These are phyloP conservation scores for Chaetomiaceae sp. DNA, from an alignment of 2,329 filamentous ascomycete genomes.

Conservation along the genomic window DNA sequence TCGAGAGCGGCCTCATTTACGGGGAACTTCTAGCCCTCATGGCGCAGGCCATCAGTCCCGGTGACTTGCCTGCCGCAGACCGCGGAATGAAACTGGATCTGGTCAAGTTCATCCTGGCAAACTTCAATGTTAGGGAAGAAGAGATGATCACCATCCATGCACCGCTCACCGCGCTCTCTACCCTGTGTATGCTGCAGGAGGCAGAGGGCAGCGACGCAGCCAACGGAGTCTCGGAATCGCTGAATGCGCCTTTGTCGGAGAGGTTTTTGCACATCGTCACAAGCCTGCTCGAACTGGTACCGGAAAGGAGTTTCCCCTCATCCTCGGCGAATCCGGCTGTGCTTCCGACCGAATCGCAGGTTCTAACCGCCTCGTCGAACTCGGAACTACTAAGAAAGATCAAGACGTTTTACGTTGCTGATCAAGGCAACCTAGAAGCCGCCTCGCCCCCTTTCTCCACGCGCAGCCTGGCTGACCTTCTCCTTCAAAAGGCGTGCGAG, in stretches of 20 bases:
- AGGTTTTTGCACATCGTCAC: slow-evolving; percentile 45
- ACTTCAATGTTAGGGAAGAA: slow-evolving; percentile 92
- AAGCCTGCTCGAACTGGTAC: slow-evolving; percentile 56
- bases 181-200: slow-evolving; percentile 55
- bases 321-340: slow-evolving; percentile 20
- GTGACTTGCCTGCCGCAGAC: slow-evolving; percentile 37
- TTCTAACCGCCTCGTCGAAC: slow-evolving; percentile 33
- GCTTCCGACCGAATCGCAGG: slow-evolving; percentile 24
- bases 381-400: slow-evolving; percentile 55
- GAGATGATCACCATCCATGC: slow-evolving; percentile 89
- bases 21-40: slow-evolving; percentile 69
- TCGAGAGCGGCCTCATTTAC: slow-evolving; percentile 91
- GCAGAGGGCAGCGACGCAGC: slow-evolving; percentile 33
- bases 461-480: slow-evolving; percentile 51
- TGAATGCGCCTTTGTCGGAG: slow-evolving; percentile 18
- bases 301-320: slow-evolving; percentile 54
- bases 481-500: slow-evolving; percentile 54
- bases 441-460: slow-evolving; percentile 53
- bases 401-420: slow-evolving; percentile 60
- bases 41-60: slow-evolving; percentile 49
- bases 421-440: slow-evolving; percentile 63
- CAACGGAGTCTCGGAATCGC: slow-evolving; percentile 9
- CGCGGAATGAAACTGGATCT: slow-evolving; percentile 61
- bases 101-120: slow-evolving; percentile 71
- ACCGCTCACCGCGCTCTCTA: slow-evolving; percentile 65